Evolutionary conservation across 331 rosid genomes (phyloP).

Genomic region (Erythrophleum ivorense): DNA sequence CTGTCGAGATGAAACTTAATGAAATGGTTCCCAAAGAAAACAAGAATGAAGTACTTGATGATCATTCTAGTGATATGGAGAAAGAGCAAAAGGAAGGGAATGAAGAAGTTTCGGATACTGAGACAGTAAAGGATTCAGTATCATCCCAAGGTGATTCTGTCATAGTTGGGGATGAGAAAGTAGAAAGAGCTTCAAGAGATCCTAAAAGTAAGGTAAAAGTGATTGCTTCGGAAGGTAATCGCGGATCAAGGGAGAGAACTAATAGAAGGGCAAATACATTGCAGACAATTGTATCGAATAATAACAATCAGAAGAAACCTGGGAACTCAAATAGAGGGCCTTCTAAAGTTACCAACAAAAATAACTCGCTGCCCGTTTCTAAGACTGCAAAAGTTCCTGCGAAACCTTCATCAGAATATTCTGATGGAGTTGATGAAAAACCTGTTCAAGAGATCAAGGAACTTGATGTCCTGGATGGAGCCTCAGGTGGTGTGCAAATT

Average conservation of each 20-base stretch:
- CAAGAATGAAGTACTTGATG: constrained; percentile 56
- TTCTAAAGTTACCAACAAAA: constrained; percentile 47
- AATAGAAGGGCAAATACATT: constrained; percentile 46
- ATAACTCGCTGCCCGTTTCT: constrained; percentile 45
- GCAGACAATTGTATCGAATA: constrained; percentile 46
- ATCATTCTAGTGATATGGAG: constrained; percentile 63
- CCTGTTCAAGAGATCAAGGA: constrained; percentile 52
- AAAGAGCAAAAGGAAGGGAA: constrained; percentile 60
- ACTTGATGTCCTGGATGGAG: constrained; percentile 56
- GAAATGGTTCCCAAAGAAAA: constrained; percentile 49
- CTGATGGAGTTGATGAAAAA: constrained; percentile 65
- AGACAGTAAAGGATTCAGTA: constrained; percentile 65
- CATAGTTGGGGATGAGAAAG: constrained; percentile 64
- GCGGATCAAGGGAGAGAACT: constrained; percentile 54
- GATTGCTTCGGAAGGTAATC: constrained; percentile 49
- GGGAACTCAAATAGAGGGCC: constrained; percentile 47
- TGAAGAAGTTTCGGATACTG: constrained; percentile 79
- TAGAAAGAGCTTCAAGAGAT: constrained; percentile 58
- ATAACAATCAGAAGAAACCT: constrained; percentile 51
- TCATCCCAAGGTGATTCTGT: constrained; percentile 75
- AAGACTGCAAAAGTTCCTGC: constrained; percentile 48
- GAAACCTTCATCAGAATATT: constrained; percentile 60
- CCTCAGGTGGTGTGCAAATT: constrained; percentile 54
- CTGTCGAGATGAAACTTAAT: constrained; percentile 53
- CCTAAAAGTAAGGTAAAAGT: constrained; percentile 47